phyloP scores from a whole-genome alignment of 2,329 filamentous ascomycete species.

The Xylaria sp. region DNA sequence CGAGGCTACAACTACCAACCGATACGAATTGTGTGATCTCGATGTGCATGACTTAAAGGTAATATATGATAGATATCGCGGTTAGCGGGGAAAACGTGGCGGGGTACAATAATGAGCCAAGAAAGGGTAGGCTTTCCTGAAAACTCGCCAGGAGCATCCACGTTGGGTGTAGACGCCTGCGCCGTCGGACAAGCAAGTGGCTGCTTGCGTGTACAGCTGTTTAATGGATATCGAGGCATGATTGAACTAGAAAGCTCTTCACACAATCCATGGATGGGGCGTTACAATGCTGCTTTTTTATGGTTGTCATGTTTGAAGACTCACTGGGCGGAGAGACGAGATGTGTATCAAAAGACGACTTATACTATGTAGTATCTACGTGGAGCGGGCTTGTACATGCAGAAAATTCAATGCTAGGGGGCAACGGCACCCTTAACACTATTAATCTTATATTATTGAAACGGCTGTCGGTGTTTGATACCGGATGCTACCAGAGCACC shows the following conservation, averaged over 20 bases:
- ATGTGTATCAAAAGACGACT: slow-evolving; percentile 33
- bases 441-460: not conserved
- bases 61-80: slow-evolving; percentile 41
- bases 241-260: slow-evolving; percentile 49
- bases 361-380: slow-evolving; percentile 39
- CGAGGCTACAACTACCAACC: slow-evolving; percentile 38
- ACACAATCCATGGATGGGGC: slow-evolving; percentile 44
- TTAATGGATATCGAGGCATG: slow-evolving; percentile 50
- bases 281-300: slow-evolving; percentile 35
- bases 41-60: slow-evolving; percentile 33
- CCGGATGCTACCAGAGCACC: not conserved
- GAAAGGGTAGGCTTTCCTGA: slow-evolving; percentile 23
- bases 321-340: slow-evolving; percentile 13
- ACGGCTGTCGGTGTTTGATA: not conserved
- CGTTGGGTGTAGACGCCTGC: slow-evolving; percentile 18
- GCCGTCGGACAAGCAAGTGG: slow-evolving; percentile 37
- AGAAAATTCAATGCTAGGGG: slow-evolving; percentile 25
- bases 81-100: slow-evolving; percentile 28
- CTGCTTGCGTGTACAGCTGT: slow-evolving; percentile 35
- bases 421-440: not conserved
- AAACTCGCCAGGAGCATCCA: slow-evolving; percentile 20
- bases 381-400: slow-evolving; percentile 37
- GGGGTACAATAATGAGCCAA: slow-evolving; percentile 34
- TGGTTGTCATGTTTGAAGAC: slow-evolving; percentile 31
- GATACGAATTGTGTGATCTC: slow-evolving; percentile 39